Evolutionary conservation across 2,329 filamentous ascomycete species (phyloP), one percentile per base, ranked within the genome.

Genomic region (Colletotrichum sp.): DNA sequence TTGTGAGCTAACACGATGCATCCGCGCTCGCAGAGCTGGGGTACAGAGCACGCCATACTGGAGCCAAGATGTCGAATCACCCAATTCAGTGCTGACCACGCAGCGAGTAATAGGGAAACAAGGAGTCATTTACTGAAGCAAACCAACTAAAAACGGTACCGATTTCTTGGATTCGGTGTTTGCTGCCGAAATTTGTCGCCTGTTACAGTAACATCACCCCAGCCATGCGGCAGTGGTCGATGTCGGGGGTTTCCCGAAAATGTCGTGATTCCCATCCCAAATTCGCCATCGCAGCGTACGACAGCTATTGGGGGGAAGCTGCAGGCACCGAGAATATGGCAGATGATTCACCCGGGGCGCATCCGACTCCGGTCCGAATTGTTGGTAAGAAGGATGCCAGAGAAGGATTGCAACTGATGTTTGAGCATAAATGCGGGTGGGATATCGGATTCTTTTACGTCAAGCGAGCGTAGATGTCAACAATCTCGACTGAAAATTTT

Each of bases 31-130:
- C 65, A 26, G 34, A 36, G 32, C 55, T 36, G 44, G 71, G 71
- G 64, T 24, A 48, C 32, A 28, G 64, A 74, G 71, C 71, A 70
- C 66, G 71, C 66, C 66, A 74, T 74, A 64, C 59, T 70, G 71
- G 71, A 70, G 59, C 66, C 71, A 34, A 60, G 34, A 70, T 70
- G 71, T 74, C 71, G 71, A 64, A 64, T 74, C 39, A 28, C 34
- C 36, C 16, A 59, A 26, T 15, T 24, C 60, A 70, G 24, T 48
- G 30, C 26, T 26, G 36, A 30, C 28, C n/a, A 8, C 48, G 34
- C 32, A 39, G 13, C 44, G 13, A 34, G 10, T 24, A 28, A 59
- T 18, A 15, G 24, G 24, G 22, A 52, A 34, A 39, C 10, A 24
- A 6, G 71, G 30, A 32, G 24, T 8, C 6, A 6, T 16, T 32